Evolutionary conservation across 176 grass and related monocot species (phyloP), one percentile per base, ranked within the genome.

Genomic region (Rhynchospora pubera): DNA sequence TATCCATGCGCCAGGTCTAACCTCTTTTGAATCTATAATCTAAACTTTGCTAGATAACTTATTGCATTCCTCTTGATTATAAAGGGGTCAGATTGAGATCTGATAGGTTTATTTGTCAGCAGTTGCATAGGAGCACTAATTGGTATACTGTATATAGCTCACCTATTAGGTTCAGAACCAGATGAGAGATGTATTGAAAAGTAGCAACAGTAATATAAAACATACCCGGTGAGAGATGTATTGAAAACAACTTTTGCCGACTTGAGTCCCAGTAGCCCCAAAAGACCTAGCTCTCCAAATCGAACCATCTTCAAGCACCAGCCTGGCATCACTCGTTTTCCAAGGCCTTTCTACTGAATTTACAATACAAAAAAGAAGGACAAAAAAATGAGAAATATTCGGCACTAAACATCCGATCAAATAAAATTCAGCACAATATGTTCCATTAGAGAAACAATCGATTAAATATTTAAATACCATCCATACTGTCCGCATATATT

Each of bases 221-320:
- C 46, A 22, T 93, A 98, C 95, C 95, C 95, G 67, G 96, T 99
- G 85, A 99, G 79, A 16, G 91, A 93, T 34, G 96, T 95, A 79
- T 95, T 99, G 85, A 99, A 95, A 19, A 99, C 96, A 16, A 99
- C 96, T n/a, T 87, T 99, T 92, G 61, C 84, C 96, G 73, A 93
- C 85, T 89, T 99, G 92, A 2, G 91, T 99, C 86, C 92, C 92
- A 46, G 90, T 84, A 42, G 87, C 96, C 39, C 96, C 96, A 62
- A 99, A 99, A 14, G 92, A 93, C 66, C 91, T 99, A 4, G 92
- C 96, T 42, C 57, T 93, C 96, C 96, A 99, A 34, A 95, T 87
- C 10, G 92, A 95, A 51, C 96, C 92, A 86, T 99, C 96, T 85
- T 99, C 92, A 30, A 99, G 92, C 46, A 99, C 92, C 75, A 99